Percentiles rank a stretch among this genome's conserved stretches.
phyloP scores from a whole-genome alignment of 2,329 filamentous ascomycete genomes.

The Fusarium concolor region DNA sequence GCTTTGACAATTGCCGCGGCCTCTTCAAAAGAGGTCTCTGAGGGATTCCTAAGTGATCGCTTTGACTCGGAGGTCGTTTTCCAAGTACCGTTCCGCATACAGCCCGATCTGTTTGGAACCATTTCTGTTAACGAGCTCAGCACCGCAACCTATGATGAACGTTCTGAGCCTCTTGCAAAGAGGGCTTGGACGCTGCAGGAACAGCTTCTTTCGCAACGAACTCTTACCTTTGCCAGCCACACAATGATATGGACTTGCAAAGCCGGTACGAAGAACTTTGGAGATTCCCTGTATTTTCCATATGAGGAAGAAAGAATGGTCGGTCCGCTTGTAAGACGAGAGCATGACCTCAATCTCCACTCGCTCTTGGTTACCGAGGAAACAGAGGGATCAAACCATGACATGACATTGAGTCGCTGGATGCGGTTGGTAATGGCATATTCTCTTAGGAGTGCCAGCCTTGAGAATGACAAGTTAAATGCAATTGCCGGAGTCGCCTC shows the following conservation, averaged over 20 bases:
- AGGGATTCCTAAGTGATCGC: background rate
- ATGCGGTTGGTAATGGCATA: background rate
- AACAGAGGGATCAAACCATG: background rate
- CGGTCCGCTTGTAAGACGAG: too few species aligned
- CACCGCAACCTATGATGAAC: background rate
- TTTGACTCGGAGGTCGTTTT: fast-evolving
- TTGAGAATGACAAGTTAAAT: background rate
- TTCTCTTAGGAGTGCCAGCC: background rate
- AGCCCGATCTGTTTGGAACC: background rate
- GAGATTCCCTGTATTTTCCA: background rate
- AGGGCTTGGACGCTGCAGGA: background rate
- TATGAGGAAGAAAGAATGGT: background rate
- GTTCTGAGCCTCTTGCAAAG: background rate
- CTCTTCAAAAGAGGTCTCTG: background rate
- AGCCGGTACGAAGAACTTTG: background rate
- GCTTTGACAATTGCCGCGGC: background rate
- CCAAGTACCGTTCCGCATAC: background rate
- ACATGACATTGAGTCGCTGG: background rate
- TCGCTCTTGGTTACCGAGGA: background rate
- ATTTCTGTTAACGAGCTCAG: background rate
- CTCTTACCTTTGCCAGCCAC: background rate
- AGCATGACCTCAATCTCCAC: background rate
- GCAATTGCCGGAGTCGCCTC: background rate
- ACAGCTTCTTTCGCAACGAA: background rate
- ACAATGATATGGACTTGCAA: background rate